Evolutionary conservation across 2,329 filamentous ascomycete genomes (phyloP).

Genomic region (Sphaerulina vaccinii): DNA sequence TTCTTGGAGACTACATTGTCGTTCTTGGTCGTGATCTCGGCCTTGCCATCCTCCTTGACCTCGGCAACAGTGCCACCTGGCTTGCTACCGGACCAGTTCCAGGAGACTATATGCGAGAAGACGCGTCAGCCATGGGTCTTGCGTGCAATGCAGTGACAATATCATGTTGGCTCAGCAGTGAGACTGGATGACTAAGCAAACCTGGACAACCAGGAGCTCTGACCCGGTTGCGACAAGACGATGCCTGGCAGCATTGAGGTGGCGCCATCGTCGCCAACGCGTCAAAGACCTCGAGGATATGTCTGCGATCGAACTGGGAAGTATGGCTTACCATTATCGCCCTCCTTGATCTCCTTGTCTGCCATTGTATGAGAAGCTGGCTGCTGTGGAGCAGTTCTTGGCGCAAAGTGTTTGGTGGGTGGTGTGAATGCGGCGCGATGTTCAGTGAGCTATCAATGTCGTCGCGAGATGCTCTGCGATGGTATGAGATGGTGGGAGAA

Average conservation of each 20-base stretch:
- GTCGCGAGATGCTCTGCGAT: conserved; percentile 23
- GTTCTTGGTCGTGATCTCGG: conserved; percentile 59
- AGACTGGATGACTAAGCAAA: conserved; percentile 26
- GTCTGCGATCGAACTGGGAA: conserved; percentile 18
- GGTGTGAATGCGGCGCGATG: conserved; percentile 16
- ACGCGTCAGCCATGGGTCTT: conserved; percentile 14
- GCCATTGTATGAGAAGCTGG: conserved; percentile 40
- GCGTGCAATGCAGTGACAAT: neutral
- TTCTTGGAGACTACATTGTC: conserved; percentile 66
- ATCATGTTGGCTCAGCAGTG: conserved; percentile 6
- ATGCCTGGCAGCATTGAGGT: conserved; percentile 3
- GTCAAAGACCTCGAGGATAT: conserved; percentile 15
- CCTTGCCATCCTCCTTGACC: conserved; percentile 57
- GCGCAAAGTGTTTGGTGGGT: conserved; percentile 23
- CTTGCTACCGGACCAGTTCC: conserved; percentile 58
- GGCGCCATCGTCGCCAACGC: conserved; percentile 17
- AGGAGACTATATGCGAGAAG: conserved; percentile 53
- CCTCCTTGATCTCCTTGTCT: conserved; percentile 50
- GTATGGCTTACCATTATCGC: conserved; percentile 37
- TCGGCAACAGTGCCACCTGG: conserved; percentile 59
- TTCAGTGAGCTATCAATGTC: conserved; percentile 16
- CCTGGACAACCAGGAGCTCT: conserved; percentile 13
- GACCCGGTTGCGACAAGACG: conserved; percentile 20
- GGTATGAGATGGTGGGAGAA: conserved; percentile 12
- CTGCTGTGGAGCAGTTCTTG: conserved; percentile 17